Conservation (phyloP, 2,329 filamentous ascomycete genomes). For the Biscogniauxia sp. region DNA sequence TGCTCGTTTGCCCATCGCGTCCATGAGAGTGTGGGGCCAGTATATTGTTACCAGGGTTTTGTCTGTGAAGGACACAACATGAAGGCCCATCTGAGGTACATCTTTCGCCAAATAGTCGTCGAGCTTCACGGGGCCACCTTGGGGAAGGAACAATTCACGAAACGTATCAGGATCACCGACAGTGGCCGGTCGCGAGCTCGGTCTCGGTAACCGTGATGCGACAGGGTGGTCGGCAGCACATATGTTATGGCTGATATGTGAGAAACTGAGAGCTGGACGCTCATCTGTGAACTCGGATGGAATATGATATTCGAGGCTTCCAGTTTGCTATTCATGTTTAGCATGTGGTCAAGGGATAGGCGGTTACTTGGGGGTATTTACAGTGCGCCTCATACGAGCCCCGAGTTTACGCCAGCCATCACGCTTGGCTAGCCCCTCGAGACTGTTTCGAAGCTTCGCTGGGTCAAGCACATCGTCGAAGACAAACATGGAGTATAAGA, state of each 20-base stretch:
- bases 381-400: conserved; percentile 3
- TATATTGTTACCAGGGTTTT: conserved; percentile 39
- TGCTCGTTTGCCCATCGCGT: conserved; percentile 37
- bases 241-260: conserved; percentile 32
- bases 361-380: background rate
- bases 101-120: conserved; percentile 38
- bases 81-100: conserved; percentile 39
- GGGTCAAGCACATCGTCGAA: conserved; percentile 30
- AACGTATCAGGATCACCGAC: conserved; percentile 28
- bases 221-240: conserved; percentile 35
- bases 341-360: background rate
- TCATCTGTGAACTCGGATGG: conserved; percentile 34
- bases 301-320: conserved; percentile 42
- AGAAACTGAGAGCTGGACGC: conserved; percentile 35
- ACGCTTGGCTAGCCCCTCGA: conserved; percentile 15
- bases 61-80: conserved; percentile 42
- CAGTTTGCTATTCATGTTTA: conserved; percentile 13
- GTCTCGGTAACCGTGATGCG: conserved; percentile 30
- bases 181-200: conserved; percentile 20
- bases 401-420: conserved; percentile 27
- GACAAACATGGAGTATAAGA: conserved; percentile 25
- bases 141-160: conserved; percentile 17
- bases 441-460: conserved; percentile 14
- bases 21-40: conserved; percentile 41
- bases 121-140: conserved; percentile 25